These are phyloP conservation scores for Posidonia australis DNA, from an alignment of 106 monocot species.

Conservation along the genomic window DNA sequence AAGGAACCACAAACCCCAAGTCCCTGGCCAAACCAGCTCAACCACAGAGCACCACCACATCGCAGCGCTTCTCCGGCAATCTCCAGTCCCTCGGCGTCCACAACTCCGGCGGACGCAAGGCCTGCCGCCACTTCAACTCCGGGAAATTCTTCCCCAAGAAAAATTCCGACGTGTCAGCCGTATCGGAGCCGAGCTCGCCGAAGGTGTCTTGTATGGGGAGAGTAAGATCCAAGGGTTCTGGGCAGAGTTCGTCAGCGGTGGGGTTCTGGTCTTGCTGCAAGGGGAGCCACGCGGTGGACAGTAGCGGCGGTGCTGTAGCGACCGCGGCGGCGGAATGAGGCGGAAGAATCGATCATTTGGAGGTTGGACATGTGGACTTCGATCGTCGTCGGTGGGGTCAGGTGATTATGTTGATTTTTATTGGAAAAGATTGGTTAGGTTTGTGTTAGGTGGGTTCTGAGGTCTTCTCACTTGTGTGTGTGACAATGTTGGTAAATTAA, in stretches of 20 bases:
- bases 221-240: constrained; percentile 7
- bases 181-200: constrained; percentile 20
- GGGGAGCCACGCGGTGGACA: neutral
- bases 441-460: no score
- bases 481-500: no score
- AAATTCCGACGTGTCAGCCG: neutral
- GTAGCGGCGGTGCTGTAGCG: no score
- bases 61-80: constrained; percentile 3
- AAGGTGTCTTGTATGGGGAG: constrained; percentile 28
- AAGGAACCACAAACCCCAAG: constrained; percentile 27
- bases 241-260: neutral
- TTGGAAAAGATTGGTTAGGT: no score
- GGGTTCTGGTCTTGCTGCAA: constrained; percentile 4
- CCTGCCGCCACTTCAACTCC: neutral
- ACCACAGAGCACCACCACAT: neutral
- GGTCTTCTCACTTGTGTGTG: no score
- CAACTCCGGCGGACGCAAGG: neutral
- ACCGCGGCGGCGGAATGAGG: no score
- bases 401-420: no score
- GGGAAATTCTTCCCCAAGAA: constrained; percentile 18
- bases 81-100: constrained; percentile 10
- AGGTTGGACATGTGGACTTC: no score
- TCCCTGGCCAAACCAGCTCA: neutral
- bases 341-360: no score
- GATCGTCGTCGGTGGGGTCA: no score